Conservation (phyloP, 1,284 basidiomycete genomes). For the Ustilago nuda region DNA sequence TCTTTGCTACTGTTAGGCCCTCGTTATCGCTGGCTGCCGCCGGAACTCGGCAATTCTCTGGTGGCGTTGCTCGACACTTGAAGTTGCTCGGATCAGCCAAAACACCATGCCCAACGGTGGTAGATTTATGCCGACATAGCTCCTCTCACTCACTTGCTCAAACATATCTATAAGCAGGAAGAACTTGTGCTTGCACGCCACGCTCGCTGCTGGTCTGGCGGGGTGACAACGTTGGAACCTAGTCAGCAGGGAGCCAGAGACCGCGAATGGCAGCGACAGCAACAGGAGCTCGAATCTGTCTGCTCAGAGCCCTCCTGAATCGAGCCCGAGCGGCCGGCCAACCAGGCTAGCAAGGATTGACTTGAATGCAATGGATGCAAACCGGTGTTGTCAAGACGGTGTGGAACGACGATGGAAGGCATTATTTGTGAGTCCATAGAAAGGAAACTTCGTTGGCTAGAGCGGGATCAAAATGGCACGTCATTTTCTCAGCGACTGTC, state of each 20-base stretch:
- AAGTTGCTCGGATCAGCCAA: not conserved
- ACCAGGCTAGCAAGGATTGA: not conserved
- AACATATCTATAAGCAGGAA: not conserved
- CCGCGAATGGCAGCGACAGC: conserved; percentile 31
- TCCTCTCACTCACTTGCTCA: not conserved
- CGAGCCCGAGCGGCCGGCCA: not conserved
- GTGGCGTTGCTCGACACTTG: not conserved
- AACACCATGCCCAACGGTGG: too few species aligned
- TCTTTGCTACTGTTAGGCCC: conserved; percentile 9
- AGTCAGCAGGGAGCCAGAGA: conserved; percentile 39
- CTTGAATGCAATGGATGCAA: not conserved
- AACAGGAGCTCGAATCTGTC: not conserved
- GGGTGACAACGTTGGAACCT: conserved; percentile 32
- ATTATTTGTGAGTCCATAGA: not conserved
- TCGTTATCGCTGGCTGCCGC: conserved; percentile 1
- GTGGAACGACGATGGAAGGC: not conserved
- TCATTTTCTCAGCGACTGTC: not conserved
- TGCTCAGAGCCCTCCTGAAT: not conserved
- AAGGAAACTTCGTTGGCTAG: conserved; percentile 5
- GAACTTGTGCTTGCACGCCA: conserved; percentile 40
- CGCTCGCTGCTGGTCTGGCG: conserved; percentile 37
- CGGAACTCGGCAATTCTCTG: conserved; percentile 6
- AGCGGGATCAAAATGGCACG: conserved; percentile 10
- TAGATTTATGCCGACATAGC: too few species aligned
- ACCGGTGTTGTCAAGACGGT: not conserved